Evolutionary conservation across 176 grass and related monocot species (phyloP).

Genomic region (Alloteropsis semialata): DNA sequence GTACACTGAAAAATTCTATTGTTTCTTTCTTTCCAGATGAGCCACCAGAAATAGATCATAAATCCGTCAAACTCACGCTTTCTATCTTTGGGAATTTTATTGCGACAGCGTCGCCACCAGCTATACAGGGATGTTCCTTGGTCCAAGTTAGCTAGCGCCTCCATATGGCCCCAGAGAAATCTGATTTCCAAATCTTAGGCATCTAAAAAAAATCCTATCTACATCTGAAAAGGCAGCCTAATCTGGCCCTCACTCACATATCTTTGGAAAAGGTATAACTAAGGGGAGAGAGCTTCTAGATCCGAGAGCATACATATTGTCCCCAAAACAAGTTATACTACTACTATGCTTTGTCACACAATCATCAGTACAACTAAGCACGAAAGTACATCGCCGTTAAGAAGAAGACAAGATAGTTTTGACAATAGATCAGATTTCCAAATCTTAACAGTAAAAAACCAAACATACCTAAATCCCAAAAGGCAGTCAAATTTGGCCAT

Average conservation of each 20-base stretch:
- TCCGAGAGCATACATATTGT: not conserved
- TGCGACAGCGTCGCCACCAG: too few relatives aligned
- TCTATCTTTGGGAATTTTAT: too few relatives aligned
- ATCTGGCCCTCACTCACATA: not conserved
- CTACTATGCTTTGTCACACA: not conserved
- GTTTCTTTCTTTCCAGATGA: too few relatives aligned
- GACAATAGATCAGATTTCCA: not conserved
- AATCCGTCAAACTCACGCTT: too few relatives aligned
- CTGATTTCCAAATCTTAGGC: not conserved
- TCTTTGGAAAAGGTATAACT: not conserved
- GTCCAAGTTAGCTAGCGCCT: too few relatives aligned
- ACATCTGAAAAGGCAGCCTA: constrained; percentile 22
- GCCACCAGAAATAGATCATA: too few relatives aligned
- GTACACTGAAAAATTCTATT: too few relatives aligned
- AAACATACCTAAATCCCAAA: not conserved
- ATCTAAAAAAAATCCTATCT: not conserved
- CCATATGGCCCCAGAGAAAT: too few relatives aligned
- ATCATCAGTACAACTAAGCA: not conserved
- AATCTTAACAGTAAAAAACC: not conserved
- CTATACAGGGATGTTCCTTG: too few relatives aligned
- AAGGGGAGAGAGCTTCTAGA: not conserved
- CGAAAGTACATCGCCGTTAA: not conserved
- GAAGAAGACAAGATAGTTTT: not conserved
- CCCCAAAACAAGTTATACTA: not conserved
- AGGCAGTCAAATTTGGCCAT: constrained; percentile 21